Base-by-base conservation (phyloP, 768 basidiomycete species). In the Termitomyces bulborhizus region DNA sequence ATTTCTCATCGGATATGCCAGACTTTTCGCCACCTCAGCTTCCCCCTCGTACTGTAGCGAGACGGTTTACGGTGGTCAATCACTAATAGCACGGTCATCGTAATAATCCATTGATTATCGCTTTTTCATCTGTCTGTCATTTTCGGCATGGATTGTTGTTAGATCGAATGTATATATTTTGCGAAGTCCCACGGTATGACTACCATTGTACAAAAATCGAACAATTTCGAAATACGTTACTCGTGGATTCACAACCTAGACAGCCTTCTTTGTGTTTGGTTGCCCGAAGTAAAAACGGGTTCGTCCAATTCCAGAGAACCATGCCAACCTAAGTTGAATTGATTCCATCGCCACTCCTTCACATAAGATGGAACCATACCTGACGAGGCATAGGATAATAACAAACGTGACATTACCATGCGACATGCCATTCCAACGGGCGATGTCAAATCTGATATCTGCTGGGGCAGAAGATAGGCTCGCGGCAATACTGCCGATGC, bases 371-470 rank as follows among this genome's bases (percentile, higher is more conserved):
- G 32, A 18, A 18, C 15, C 70, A 47, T 64, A 87, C 87, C 88
- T 78, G 60, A 76, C 75, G 40, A 72, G 46, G 51, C 85, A 75
- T 37, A 91, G 72, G 26, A 83, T 68, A 31, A 84, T 50, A 24
- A 80, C 78, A 55, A 83, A 71, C 3, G 86, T 83, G 63, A 90
- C 84, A 62, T 90, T 92, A 34, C 88, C 89, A 60, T 90, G 88
- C 0, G 83, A 86, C 75, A 80, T 85, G 27, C 75, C 64, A 66
- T 90, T 90, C 90, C 88, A 92, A 13, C 64, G 62, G 7, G 65
- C 65, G 36, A 79, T 71, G 27, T 73, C 69, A 56, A 75, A 83
- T 46, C 75, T 76, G 58, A 88, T 66, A 27, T 79, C 71, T 34
- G 68, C 60, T 0, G 90, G 90, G 29, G 90, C 76, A 7, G 78